Evolutionary conservation across 805 yeast genomes (phyloP).

Genomic region (Pichia deserticola): DNA sequence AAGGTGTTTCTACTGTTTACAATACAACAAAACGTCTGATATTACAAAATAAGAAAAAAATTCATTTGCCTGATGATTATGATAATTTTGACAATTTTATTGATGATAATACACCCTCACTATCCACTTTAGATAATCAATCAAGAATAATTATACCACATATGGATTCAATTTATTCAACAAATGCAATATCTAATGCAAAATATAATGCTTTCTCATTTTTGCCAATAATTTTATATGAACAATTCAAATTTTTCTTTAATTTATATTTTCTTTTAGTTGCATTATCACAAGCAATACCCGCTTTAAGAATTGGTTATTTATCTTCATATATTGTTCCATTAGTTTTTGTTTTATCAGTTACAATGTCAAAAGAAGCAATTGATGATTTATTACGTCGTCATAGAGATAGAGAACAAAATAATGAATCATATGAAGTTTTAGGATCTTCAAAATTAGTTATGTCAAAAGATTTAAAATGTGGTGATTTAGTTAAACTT

Average conservation of each 20-base stretch:
- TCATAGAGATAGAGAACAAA: conserved; percentile 83
- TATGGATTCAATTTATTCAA: conserved; percentile 34
- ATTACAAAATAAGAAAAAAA: conserved; percentile 20
- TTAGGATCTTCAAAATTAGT: conserved; percentile 38
- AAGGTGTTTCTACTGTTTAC: conserved; percentile 23
- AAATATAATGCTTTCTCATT: conserved; percentile 86
- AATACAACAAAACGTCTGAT: conserved; percentile 22
- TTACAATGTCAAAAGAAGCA: conserved; percentile 95
- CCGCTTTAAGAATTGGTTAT: conserved; percentile 87
- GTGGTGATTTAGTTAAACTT: conserved; percentile 77
- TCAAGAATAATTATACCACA: conserved; percentile 34
- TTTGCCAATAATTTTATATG: conserved; percentile 81
- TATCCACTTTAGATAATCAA: neutral
- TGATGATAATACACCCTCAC: neutral
- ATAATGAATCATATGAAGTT: conserved; percentile 74
- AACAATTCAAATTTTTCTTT: conserved; percentile 95
- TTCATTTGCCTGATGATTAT: conserved; percentile 20
- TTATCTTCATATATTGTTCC: conserved; percentile 91
- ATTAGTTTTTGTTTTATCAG: conserved; percentile 80
- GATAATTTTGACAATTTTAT: conserved; percentile 11
- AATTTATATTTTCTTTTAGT: conserved; percentile 87
- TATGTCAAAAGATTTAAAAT: conserved; percentile 58
- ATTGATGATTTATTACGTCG: conserved; percentile 88
- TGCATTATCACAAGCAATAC: conserved; percentile 88
- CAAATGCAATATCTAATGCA: conserved; percentile 88